Evolutionary conservation across 371 early-diverging fungal species (phyloP), one percentile per base, ranked within the genome.

Genomic region (Rhizomucor pusillus): DNA sequence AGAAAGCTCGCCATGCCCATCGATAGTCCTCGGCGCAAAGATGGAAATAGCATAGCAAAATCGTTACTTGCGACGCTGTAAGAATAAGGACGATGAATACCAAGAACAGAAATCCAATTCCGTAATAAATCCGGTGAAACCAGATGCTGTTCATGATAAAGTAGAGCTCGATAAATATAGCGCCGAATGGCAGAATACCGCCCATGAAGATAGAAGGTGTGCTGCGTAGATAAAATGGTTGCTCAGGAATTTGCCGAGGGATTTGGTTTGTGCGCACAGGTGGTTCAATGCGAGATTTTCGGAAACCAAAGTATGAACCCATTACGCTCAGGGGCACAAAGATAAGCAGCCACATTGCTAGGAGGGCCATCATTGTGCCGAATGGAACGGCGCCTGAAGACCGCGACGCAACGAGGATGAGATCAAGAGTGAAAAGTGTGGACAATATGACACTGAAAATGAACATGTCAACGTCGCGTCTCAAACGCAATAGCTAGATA

Each of bases 1-100:
- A 70, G 73, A 93, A 93, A 1, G 96, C 82, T 25, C 92, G 78
- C 97, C 97, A 97, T 63, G 86, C 86, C 97, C 97, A 94, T 53
- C 85, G 81, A 62, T 94, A 93, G 65, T 94, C 91, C 71, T 97
- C 96, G 2, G 90, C 73, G 65, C 92, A 90, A 19, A 93, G 80
- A 54, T 89, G 87, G 79, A 95, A 90, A 69, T 93, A 95, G 25
- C 86, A 82, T 73, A 92, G 77, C 45, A 93, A 70, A 18, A 93
- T 77, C 2, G 95, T 82, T 11, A 92, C 86, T 65, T 90, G 85
- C 7, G 86, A 77, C 45, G 91, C 90, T 0, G 94, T 92, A 37
- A 93, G 56, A 14, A 90, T 61, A 60, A 93, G 66, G 37, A 93
- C 88, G 43, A 80, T 57, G 61, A 90, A 92, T 12, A 91, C 92